Base-by-base conservation (phyloP, 768 basidiomycete genomes). In the Tephrocybe rancida region DNA sequence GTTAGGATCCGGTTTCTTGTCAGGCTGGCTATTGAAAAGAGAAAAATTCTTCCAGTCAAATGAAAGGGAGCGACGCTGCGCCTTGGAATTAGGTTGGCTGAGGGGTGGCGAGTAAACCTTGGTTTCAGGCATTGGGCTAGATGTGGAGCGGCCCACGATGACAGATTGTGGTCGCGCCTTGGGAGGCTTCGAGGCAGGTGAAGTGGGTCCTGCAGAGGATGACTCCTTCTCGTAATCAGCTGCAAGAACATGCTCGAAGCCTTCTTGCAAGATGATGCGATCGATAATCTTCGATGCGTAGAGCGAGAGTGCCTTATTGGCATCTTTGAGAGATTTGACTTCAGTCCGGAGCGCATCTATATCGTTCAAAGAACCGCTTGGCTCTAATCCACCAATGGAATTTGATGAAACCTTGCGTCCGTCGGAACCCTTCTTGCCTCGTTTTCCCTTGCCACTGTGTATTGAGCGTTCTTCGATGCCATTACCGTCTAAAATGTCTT, bases 251-350 rank as follows among this genome's bases (percentile, higher is more conserved):
- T 96, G 93, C 70, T 98, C 96, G 72, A 96, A 98, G 21, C 95
- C 95, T 70, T 97, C 95, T 69, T 95, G 90, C 1, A 90, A 83
- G 62, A 98, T 96, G 66, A 98, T 97, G 41, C 95, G 85, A 74
- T 98, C 96, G 64, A 98, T 91, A 60, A 98, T 98, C 79, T 98
- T 98, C 42, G 92, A 94, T 3, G 95, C 94, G 65, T 98, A 98
- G 35, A 98, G 73, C 16, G 93, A 93, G 11, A 98, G 76, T 1
- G 95, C 95, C 69, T 96, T 96, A 77, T 97, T 98, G 39, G 93
- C 93, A 67, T 97, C 95, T 67, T 89, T 91, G 70, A 98, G 83
- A 26, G 86, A 87, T 70, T 96, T 96, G 67, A 97, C 87, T 70
- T 98, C 96, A 10, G 74, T 81, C 30, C 88, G 81, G 48, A 98